Percentiles rank a stretch among this genome's conserved stretches.
phyloP scores from a whole-genome alignment of 2,329 filamentous ascomycete genomes.

The Amylocarpus encephaloides region DNA sequence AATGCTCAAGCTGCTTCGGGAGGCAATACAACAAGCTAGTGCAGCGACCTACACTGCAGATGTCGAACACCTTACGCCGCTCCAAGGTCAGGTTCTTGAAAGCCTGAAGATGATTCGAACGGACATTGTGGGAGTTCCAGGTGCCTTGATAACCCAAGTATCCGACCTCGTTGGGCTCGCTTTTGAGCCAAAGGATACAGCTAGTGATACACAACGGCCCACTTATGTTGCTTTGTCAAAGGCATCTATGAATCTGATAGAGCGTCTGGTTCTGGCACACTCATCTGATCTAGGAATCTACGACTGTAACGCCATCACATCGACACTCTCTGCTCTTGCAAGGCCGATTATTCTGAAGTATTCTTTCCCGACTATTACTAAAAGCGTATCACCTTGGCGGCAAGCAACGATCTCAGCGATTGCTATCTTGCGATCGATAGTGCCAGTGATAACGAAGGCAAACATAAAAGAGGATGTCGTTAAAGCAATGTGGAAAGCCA shows the following conservation, averaged over 20 bases:
- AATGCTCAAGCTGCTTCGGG: conserved; percentile 66
- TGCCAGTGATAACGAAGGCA: conserved; percentile 52
- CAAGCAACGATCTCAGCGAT: conserved; percentile 68
- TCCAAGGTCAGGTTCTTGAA: conserved; percentile 65
- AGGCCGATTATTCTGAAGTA: conserved; percentile 76
- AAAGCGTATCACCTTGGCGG: conserved; percentile 68
- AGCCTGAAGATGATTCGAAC: conserved; percentile 62
- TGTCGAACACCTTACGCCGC: conserved; percentile 62
- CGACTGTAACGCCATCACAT: conserved; percentile 56
- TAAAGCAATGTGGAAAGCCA: conserved; percentile 62
- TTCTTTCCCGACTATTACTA: conserved; percentile 64
- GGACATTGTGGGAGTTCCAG: conserved; percentile 57
- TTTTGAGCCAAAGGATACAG: conserved; percentile 41
- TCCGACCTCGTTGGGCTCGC: conserved; percentile 67
- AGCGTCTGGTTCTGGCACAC: conserved; percentile 53
- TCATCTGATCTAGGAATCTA: conserved; percentile 62
- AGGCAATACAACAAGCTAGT: conserved; percentile 65
- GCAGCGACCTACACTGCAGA: conserved; percentile 64
- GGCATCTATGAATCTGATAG: conserved; percentile 65
- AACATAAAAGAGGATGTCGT: conserved; percentile 40
- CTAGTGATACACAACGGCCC: conserved; percentile 45
- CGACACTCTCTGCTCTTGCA: conserved; percentile 60
- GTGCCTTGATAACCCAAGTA: conserved; percentile 62
- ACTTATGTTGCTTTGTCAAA: conserved; percentile 90
- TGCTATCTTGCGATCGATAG: conserved; percentile 57